Base-by-base conservation (phyloP, 1,284 basidiomycete genomes). In the Puccinia sorghi region DNA sequence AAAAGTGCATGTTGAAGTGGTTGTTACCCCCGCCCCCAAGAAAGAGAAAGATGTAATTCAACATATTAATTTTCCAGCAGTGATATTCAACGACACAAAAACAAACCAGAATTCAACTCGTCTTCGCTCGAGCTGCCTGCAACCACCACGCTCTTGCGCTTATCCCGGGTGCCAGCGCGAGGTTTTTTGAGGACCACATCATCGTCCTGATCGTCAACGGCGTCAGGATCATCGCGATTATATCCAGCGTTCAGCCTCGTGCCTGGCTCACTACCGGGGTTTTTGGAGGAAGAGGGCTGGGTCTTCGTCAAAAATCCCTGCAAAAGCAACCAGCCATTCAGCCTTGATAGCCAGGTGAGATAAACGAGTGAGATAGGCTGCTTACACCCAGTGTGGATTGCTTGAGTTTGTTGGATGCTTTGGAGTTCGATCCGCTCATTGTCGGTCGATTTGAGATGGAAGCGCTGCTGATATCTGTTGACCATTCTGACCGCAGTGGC, bases 371-470 rank as follows among this genome's bases (percentile, higher is more conserved):
- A 52, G 50, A 20, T 17, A 52, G 7, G 41, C 41, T 50, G 64
- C 73, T 64, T 56, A 75, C 73, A 43, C 63, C 73, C 17, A 75
- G 37, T 0, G 73, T 75, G 50, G 61, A 46, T 56, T 75, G 73
- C 20, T 75, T 75, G 48, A 75, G 22, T 32, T 67, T 75, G 25
- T 25, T 70, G 7, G 67, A 11, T n/a, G 46, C 1, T 37, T 70
- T 52, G 15, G 67, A 70, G 7, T 9, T 52, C 17, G 67, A 70
- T 20, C 25, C n/a, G 46, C 48, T 70, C 67, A 70, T 52, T 20
- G 67, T 70, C 25, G 25, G 20, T 25, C 41, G 61, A 8, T 20
- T n/a, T 43, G 22, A 32, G 8, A 9, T 43, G 43, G 43, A 12
- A 46, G 43, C 8, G 43, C 9, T 46, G 43, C 9, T 46, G 43